phyloP scores from a whole-genome alignment of 176 grass and related monocot species.

The Zea mays region Zm-B73-REFERENCE-NAM-5.0 NC_050105.1:140488001-140488500 shows the following conservation, averaged over 20 bases:
- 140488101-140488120: background rate
- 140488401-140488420: background rate
- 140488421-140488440: background rate
- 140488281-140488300: background rate
- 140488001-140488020: slow-evolving; percentile 21
- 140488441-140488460: background rate
- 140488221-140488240: slow-evolving; percentile 42
- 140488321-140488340: background rate
- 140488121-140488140: too few species aligned
- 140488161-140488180: background rate
- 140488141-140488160: background rate
- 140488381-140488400: background rate
- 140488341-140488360: too few species aligned
- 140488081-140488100: background rate
- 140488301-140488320: background rate
- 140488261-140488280: slow-evolving; percentile 13
- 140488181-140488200: slow-evolving; percentile 6
- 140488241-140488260: background rate
- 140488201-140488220: slow-evolving; percentile 61
- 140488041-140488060: slow-evolving; percentile 9
- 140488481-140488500: slow-evolving; percentile 8
- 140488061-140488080: background rate
- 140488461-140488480: background rate
- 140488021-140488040: background rate
- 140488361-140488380: background rate